Conservation (phyloP, 768 basidiomycete species). For the Termitomyces eurrhizus region DNA sequence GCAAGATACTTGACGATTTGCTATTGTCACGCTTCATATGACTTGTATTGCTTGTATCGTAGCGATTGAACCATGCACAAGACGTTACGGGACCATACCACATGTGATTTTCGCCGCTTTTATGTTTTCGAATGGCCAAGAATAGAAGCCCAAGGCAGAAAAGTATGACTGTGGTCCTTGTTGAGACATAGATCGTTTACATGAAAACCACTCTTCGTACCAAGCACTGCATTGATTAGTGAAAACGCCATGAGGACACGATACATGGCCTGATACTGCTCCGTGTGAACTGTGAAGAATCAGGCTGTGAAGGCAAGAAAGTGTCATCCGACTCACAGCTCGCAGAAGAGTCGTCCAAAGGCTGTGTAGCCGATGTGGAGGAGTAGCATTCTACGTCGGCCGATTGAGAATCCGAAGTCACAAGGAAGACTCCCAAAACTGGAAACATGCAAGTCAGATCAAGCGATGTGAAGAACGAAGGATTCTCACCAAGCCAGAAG, state of each 20-base stretch:
- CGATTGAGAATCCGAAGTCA: slow-evolving; percentile 70
- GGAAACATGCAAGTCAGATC: slow-evolving; percentile 9
- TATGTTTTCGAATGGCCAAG: slow-evolving; percentile 39
- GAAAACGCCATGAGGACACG: slow-evolving; percentile 79
- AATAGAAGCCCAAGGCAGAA: slow-evolving; percentile 34
- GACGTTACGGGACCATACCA: slow-evolving; percentile 70
- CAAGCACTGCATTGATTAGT: slow-evolving; percentile 68
- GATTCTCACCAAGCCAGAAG: slow-evolving; percentile 70
- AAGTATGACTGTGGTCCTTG: slow-evolving; percentile 28
- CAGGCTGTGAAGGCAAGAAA: slow-evolving; percentile 7
- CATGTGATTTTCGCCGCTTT: slow-evolving; percentile 48
- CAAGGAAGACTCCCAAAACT: slow-evolving; percentile 75
- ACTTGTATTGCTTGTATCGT: slow-evolving; percentile 39
- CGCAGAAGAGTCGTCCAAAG: slow-evolving; percentile 52
- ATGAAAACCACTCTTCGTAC: slow-evolving; percentile 33
- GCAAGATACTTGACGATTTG: slow-evolving; percentile 34
- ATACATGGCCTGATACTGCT: slow-evolving; percentile 88
- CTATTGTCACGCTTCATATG: slow-evolving; percentile 31
- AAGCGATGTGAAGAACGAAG: neutral
- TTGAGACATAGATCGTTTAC: neutral
- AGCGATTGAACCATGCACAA: slow-evolving; percentile 67
- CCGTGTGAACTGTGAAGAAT: slow-evolving; percentile 61
- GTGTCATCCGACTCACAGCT: slow-evolving; percentile 49
- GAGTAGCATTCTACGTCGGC: slow-evolving; percentile 84
- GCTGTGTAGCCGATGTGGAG: slow-evolving; percentile 42